Base-by-base conservation (phyloP, 2,329 filamentous ascomycete species). In the Penicillium polonicum region DNA sequence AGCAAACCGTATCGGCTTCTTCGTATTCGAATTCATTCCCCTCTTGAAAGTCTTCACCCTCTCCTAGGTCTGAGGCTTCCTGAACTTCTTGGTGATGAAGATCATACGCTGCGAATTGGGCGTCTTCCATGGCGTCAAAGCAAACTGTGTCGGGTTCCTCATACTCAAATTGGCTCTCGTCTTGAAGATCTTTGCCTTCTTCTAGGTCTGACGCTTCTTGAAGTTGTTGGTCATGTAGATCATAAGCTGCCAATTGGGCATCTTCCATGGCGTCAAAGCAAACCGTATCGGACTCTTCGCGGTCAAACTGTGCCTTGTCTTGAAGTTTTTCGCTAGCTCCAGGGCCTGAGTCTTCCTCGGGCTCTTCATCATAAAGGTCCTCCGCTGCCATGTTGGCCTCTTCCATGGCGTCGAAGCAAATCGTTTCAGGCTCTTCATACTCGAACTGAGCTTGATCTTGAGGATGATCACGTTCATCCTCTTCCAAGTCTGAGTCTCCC, bases 401-500 rank as follows among this genome's bases (percentile, higher is more conserved):
- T 41, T 57, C 54, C 48, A 57, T 46, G 4, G 2, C 17, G 6
- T 57, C 54, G 27, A 57, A 52, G 42, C 54, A 48, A 36, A 57
- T 36, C 2, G 55, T 57, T 23, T 57, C 55, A 44, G 59, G 58
- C 23, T 70, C 64, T 12, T 68, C 62, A 2, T 43, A 49, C 36
- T 49, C 52, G 4, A 9, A 19, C 9, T n/a, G 44, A 1, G 4
- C 6, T 13, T 23, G 9, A 12, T 48, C 6, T n/a, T 46, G 12
- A 12, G 58, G 23, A 6, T 57, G 19, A 19, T 62, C 50, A n/a
- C 48, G 19, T 21, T 63, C 42, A 13, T 59, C n/a, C 25, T 66
- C 39, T 13, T 53, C 49, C n/a, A 21, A 8, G 1, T 27, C 35
- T 25, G 46, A 36, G 2, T 27, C 29, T 15, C 13, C 39, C 5